Evolutionary conservation across 306 rosid genomes (phyloP).

Genomic region (Pachyrhizus erosus): DNA sequence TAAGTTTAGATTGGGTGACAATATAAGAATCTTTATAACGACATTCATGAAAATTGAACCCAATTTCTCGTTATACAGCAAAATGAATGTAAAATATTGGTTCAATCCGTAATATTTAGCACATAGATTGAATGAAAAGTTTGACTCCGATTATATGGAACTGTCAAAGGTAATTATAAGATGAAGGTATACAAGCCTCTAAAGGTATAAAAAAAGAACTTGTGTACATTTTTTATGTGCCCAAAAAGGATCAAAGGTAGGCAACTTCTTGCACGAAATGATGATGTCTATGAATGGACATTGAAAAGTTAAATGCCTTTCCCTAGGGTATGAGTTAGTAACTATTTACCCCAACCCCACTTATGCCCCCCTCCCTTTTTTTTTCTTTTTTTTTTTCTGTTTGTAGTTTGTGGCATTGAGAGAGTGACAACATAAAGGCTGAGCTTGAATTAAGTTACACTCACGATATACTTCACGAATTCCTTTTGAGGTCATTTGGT

Average conservation of each 20-base stretch:
- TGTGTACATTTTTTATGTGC: constrained; percentile 40
- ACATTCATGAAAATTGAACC: background rate
- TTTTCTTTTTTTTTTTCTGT: background rate
- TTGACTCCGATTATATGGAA: constrained; percentile 30
- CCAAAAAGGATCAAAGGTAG: constrained; percentile 47
- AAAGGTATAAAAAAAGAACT: constrained; percentile 27
- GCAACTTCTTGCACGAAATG: constrained; percentile 67
- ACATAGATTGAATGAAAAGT: background rate
- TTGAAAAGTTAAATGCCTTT: constrained; percentile 76
- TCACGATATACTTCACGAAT: constrained; percentile 37
- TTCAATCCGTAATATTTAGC: background rate
- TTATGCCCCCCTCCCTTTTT: background rate
- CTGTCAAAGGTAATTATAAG: constrained; percentile 43
- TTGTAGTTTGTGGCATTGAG: constrained; percentile 37
- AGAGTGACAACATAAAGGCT: constrained; percentile 43
- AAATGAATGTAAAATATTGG: background rate
- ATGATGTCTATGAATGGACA: constrained; percentile 69
- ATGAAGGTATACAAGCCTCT: constrained; percentile 40
- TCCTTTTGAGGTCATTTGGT: constrained; percentile 44
- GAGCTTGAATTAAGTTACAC: constrained; percentile 38
- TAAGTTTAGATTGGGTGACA: background rate
- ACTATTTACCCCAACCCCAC: constrained; percentile 44
- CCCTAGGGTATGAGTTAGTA: constrained; percentile 34
- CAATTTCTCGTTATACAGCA: background rate
- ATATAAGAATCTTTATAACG: background rate